Percentiles rank a stretch among this genome's conserved stretches.
These are phyloP conservation scores for Globisporangium barbulae DNA, from an alignment of 352 stramenopile genomes.

Conservation along the genomic window DNA sequence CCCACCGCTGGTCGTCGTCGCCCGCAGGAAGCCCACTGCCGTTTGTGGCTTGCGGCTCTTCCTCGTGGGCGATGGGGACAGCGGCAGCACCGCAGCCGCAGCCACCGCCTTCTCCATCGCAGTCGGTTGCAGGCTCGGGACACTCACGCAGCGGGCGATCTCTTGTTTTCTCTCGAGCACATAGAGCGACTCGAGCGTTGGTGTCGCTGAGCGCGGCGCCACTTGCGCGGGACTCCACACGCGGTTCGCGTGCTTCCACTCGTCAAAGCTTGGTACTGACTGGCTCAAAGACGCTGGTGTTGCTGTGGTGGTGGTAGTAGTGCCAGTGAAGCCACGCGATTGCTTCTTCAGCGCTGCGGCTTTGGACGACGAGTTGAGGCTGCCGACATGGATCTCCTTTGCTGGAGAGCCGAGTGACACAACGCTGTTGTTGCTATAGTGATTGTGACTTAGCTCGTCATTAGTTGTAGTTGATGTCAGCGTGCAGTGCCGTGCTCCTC, in stretches of 20 bases:
- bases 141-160: conserved; percentile 47
- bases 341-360: conserved; percentile 17
- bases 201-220: conserved; percentile 22
- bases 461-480: background rate
- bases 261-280: conserved; percentile 44
- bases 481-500: background rate
- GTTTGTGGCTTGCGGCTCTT: conserved; percentile 18
- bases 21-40: conserved; percentile 13
- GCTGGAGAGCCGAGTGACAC: background rate
- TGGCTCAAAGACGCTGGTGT: background rate
- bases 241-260: conserved; percentile 54
- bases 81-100: conserved; percentile 6
- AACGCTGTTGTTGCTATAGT: background rate
- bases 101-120: conserved; percentile 49
- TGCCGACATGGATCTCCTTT: conserved; percentile 9
- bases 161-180: conserved; percentile 27
- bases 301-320: background rate
- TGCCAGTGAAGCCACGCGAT: background rate
- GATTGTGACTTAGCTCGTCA: background rate
- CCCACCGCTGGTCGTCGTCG: conserved; percentile 6
- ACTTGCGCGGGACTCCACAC: conserved; percentile 38
- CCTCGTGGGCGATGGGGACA: conserved; percentile 14
- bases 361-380: conserved; percentile 15
- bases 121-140: conserved; percentile 50
- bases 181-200: conserved; percentile 28